Evolutionary conservation across 2,329 filamentous ascomycete genomes (phyloP), one percentile per base, ranked within the genome.

Genomic region (Taxawa tesnikishii): DNA sequence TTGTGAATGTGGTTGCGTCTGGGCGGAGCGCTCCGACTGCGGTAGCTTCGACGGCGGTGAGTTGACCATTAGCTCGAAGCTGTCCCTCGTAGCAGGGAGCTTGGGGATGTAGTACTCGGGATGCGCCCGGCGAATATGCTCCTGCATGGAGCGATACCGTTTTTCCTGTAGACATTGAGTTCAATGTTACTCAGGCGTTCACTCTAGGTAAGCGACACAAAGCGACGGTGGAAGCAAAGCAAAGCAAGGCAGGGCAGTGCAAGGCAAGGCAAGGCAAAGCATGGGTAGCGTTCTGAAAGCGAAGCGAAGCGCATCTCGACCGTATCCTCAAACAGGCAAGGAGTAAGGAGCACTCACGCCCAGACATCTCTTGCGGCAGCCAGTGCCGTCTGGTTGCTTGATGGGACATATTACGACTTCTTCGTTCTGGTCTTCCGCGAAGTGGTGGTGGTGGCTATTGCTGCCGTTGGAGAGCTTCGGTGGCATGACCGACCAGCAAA

Each of bases 81-180:
- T 94, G 63, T 96, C 88, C 60, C 94, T 88, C 47, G 88, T 98
- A 29, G 90, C 90, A 45, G 90, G 88, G 48, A 96, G 80, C 72
- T 96, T 94, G 30, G 90, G 79, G 48, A 98, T 93, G 63, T 96
- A 96, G 58, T 94, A 81, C 57, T 93, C 85, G 39, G 88, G 88
- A 57, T 98, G 90, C 45, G 90, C 88, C 58, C 90, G 79, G 50
- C 90, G 83, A 51, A 98, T 96, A 55, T 98, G 90, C 71, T 98
- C 90, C 63, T 96, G 90, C 84, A 98, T 96, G 42, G 88, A 96
- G 58, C 90, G 85, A 65, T 87, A 98, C 46, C 83, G 75, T 62
- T 93, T 93, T 66, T 92, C 84, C 84, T 92, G 60, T 56, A 45
- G 8, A 23, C 19, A 43, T 37, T 31, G 47, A 32, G 39, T 48